These are phyloP conservation scores for Trifolium repens DNA, from an alignment of 306 rosid genomes.

Conservation along the genomic window DNA sequence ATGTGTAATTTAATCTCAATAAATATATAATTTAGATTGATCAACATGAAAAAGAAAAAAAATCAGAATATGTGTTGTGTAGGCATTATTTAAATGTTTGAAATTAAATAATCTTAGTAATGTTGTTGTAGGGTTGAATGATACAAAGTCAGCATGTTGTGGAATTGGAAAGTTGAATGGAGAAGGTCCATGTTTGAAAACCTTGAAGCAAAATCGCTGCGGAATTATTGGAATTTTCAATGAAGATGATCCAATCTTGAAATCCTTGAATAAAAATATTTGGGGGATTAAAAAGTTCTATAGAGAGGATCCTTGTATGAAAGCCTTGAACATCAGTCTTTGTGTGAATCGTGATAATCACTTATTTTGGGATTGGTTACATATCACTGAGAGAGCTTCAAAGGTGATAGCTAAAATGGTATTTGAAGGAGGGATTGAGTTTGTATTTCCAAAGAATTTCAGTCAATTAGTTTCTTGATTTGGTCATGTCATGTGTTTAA, in stretches of 20 bases:
- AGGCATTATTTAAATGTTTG: background rate
- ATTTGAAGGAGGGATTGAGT: background rate
- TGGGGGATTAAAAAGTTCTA: slow-evolving; percentile 52
- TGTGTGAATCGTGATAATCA: slow-evolving; percentile 33
- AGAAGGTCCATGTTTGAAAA: slow-evolving; percentile 32
- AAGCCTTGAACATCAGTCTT: background rate
- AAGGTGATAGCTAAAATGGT: slow-evolving; percentile 31
- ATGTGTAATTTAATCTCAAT: too few relatives aligned
- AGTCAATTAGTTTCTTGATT: slow-evolving; percentile 29
- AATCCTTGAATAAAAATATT: background rate
- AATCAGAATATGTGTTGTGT: too few relatives aligned
- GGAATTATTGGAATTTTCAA: slow-evolving; percentile 16
- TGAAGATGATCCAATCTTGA: slow-evolving; percentile 35
- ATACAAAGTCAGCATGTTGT: slow-evolving; percentile 56
- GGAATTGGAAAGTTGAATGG: slow-evolving; percentile 55
- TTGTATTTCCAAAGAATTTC: slow-evolving; percentile 50
- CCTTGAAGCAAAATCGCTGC: slow-evolving; percentile 34
- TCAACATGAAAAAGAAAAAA: background rate
- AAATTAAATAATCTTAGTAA: background rate
- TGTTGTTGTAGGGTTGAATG: slow-evolving; percentile 45
- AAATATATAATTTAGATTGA: too few relatives aligned
- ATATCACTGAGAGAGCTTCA: slow-evolving; percentile 52
- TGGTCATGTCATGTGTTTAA: too few relatives aligned
- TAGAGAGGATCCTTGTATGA: slow-evolving; percentile 40
- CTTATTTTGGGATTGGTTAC: slow-evolving; percentile 69